Conservation (phyloP, 1,139 yeast genomes). For the Candida dubliniensis region DNA sequence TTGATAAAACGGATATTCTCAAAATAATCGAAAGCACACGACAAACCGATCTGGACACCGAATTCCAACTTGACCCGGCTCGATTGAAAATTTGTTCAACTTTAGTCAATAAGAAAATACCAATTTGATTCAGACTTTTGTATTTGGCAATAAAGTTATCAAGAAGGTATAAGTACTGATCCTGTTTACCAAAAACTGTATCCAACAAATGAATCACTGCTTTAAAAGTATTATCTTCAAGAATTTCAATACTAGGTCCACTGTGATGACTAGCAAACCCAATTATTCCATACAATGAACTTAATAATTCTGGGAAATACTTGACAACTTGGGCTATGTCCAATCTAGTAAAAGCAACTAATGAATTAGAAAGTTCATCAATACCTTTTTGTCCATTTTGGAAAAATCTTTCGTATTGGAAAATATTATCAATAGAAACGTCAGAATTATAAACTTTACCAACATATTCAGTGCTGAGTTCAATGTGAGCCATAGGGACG, state of each 20-base stretch:
- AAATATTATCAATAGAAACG: constrained; percentile 53
- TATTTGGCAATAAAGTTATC: constrained; percentile 44
- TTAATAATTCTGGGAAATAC: constrained; percentile 53
- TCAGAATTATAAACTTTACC: constrained; percentile 72
- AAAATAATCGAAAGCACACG: constrained; percentile 56
- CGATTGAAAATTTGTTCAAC: constrained; percentile 48
- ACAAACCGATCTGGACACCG: constrained; percentile 63
- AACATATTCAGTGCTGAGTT: constrained; percentile 62
- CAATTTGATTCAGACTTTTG: constrained; percentile 48
- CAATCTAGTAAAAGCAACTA: constrained; percentile 42
- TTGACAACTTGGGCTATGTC: constrained; percentile 51
- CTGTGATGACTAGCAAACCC: constrained; percentile 21
- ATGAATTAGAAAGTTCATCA: constrained; percentile 43
- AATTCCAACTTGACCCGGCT: constrained; percentile 59
- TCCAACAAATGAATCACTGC: constrained; percentile 62
- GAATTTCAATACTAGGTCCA: constrained; percentile 32
- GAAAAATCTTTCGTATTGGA: constrained; percentile 54
- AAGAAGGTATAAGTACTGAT: constrained; percentile 57
- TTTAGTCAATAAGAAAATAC: constrained; percentile 48
- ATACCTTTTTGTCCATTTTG: constrained; percentile 44
- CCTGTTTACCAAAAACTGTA: constrained; percentile 65
- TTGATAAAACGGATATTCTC: constrained; percentile 37
- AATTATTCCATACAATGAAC: constrained; percentile 44
- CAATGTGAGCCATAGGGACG: constrained; percentile 52
- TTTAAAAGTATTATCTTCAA: constrained; percentile 47